Base-by-base conservation (phyloP, 192 early-diverging fungal genomes). In the Coemansia sp. region DNA sequence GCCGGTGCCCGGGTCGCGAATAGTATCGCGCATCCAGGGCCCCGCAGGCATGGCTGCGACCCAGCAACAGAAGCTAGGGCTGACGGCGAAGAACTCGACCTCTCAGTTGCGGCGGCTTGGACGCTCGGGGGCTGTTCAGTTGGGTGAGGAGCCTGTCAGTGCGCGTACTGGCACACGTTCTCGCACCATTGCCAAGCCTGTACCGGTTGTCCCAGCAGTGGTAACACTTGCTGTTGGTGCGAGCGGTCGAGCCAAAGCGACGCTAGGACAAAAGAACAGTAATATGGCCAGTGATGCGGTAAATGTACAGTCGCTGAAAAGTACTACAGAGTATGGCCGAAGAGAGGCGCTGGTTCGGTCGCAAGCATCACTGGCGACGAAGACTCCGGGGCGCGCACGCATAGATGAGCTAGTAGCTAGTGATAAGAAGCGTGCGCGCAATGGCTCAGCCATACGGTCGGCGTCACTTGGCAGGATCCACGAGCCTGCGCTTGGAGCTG, bases 401-500 rank as follows among this genome's bases (percentile, higher is more conserved):
- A 31, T 40, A 0, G 66, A 70, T 13, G 59, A 40, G 2, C 60
- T 58, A n/a, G 50, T 48, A 21, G 38, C n/a, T 16, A 67, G 66
- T 51, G 79, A 82, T n/a, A 79, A 74, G 39, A 82, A 82, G 65
- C 63, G 79, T n/a, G 59, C 64, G 37, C 79, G 79, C 10, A 73
- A 73, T 23, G 79, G 79, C 7, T 50, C 67, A 0, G 24, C 69
- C 9, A 53, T 82, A 1, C 65, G 62, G 24, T 58, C 74, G 13
- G 38, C 60, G 11, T 50, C 59, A 11, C 20, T 39, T n/a, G 31
- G 24, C 38, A 60, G 37, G 33, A 20, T 18, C 42, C 56, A 16
- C 23, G 24, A 11, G 33, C 33, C 45, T 10, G 13, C 48, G 11
- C 20, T 50, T 4, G 45, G 45, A 3, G 23, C 18, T 18, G 43